These are phyloP conservation scores for Botrytis medusae DNA, from an alignment of 2,329 filamentous ascomycete genomes.

Conservation along the genomic window DNA sequence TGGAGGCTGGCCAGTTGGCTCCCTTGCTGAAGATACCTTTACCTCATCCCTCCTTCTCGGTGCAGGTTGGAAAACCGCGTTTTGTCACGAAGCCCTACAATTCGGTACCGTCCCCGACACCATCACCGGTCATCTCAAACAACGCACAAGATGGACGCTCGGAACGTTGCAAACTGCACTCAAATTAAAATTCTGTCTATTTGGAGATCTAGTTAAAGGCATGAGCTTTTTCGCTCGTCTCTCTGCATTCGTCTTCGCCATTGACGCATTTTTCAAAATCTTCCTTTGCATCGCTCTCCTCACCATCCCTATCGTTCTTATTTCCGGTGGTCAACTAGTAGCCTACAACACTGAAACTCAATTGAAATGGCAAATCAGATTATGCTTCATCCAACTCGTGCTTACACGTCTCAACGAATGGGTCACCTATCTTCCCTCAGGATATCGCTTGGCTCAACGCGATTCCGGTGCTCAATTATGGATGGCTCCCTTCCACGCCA, in stretches of 20 bases:
- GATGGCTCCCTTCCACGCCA: constrained; percentile 62
- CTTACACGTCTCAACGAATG: constrained; percentile 57
- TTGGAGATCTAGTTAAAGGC: constrained; percentile 50
- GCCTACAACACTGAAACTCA: constrained; percentile 54
- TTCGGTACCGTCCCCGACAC: constrained; percentile 60
- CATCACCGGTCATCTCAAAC: constrained; percentile 55
- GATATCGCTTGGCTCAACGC: constrained; percentile 59
- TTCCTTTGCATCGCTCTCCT: constrained; percentile 55
- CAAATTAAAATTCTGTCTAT: constrained; percentile 61
- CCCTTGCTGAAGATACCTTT: constrained; percentile 60
- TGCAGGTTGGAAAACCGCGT: constrained; percentile 61
- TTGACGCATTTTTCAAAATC: constrained; percentile 56
- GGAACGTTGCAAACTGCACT: constrained; percentile 53
- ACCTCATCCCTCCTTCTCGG: constrained; percentile 60
- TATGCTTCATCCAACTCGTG: constrained; percentile 53
- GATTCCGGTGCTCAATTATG: constrained; percentile 57
- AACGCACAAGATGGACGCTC: constrained; percentile 52
- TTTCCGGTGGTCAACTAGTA: constrained; percentile 57
- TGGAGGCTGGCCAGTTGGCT: constrained; percentile 60
- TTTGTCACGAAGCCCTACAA: constrained; percentile 59
- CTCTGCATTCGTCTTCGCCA: constrained; percentile 57
- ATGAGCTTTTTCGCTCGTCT: constrained; percentile 59
- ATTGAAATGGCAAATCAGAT: constrained; percentile 58
- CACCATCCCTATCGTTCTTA: constrained; percentile 58
- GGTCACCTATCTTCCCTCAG: constrained; percentile 57